Percentiles rank a stretch among this genome's conserved stretches.
Conservation (phyloP, 108 stramenopile genomes). For the Skeletonema menzelii region DNA sequence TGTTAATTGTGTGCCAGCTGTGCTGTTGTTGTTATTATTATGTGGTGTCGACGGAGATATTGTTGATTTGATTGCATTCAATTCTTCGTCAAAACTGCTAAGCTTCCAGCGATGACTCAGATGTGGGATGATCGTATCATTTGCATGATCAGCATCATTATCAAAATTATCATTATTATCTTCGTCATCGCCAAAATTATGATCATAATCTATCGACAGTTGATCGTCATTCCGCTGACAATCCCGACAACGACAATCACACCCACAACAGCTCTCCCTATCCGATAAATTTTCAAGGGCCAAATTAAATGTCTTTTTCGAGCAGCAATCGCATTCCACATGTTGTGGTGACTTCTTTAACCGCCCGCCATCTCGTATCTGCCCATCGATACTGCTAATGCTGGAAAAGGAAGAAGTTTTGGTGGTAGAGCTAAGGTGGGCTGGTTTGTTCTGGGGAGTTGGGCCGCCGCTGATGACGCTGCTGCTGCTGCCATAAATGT, state of each 20-base stretch:
- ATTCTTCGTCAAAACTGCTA: background rate
- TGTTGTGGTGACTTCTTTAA: too few relatives aligned
- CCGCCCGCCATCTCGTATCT: too few relatives aligned
- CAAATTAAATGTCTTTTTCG: too few relatives aligned
- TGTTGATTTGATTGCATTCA: background rate
- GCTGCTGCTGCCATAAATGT: background rate
- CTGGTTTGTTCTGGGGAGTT: background rate
- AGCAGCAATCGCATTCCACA: too few relatives aligned
- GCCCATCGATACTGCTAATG: too few relatives aligned
- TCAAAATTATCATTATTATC: background rate
- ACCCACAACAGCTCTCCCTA: background rate
- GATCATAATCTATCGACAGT: background rate
- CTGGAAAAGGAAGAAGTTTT: too few relatives aligned
- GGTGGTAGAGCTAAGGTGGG: background rate
- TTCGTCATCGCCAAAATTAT: background rate
- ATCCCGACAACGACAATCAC: too few relatives aligned
- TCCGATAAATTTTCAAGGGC: too few relatives aligned
- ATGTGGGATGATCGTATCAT: background rate
- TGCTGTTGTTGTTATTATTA: background rate
- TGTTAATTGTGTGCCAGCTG: constrained; percentile 6
- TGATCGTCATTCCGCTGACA: background rate
- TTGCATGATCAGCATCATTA: background rate
- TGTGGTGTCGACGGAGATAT: background rate
- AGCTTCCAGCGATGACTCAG: too few relatives aligned
- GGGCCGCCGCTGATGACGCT: background rate